Evolutionary conservation across 441 rosid species (phyloP).

Genomic region (Pelargonium cotyledonis): DNA sequence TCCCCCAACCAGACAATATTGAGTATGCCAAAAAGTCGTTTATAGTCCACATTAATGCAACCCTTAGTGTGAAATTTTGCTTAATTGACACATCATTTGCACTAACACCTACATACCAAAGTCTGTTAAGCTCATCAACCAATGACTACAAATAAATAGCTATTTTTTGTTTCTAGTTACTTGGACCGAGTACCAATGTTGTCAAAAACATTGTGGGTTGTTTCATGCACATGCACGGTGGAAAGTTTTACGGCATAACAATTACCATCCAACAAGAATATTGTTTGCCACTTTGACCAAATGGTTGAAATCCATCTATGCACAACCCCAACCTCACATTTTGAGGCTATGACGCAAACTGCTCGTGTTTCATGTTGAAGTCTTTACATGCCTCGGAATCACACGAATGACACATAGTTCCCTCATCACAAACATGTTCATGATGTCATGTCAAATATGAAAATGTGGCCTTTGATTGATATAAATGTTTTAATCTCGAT

Average conservation of each 20-base stretch:
- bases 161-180: conserved; percentile 9
- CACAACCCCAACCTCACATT: conserved; percentile 4
- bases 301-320: conserved; percentile 16
- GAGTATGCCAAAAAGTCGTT: conserved; percentile 20
- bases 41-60: conserved; percentile 14
- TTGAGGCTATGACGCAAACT: conserved; percentile 3
- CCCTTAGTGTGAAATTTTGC: neutral
- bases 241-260: conserved; percentile 11
- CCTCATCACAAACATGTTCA: no score
- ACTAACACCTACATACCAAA: conserved; percentile 16
- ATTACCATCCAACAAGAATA: conserved; percentile 5
- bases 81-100: conserved; percentile 9
- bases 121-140: conserved; percentile 13
- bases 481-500: no score
- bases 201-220: neutral
- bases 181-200: neutral
- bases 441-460: no score
- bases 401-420: neutral
- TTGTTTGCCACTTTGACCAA: neutral
- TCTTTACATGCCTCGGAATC: conserved; percentile 12
- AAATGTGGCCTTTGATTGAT: no score
- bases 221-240: conserved; percentile 21
- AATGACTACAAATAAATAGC: conserved; percentile 20
- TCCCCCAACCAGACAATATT: conserved; percentile 20
- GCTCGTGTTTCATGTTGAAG: conserved; percentile 7